Evolutionary conservation across 1,284 basidiomycete genomes (phyloP), one percentile per base, ranked within the genome.

Genomic region (Volvariella surrecta): DNA sequence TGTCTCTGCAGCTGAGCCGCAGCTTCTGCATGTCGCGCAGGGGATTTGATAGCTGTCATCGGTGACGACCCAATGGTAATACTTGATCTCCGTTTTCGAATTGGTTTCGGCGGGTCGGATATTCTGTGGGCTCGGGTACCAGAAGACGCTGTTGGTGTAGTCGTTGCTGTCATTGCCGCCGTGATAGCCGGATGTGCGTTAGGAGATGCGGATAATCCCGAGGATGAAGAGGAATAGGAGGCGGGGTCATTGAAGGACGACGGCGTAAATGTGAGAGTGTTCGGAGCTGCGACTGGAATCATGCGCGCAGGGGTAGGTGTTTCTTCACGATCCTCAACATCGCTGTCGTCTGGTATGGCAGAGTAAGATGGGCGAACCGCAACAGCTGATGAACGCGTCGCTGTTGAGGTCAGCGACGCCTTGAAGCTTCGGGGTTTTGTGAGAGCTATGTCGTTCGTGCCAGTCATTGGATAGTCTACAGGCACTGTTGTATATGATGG

Each of bases 21-120:
- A 21, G 61, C 60, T 21, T 63, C 62, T 1, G 69, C 74, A 8
- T 59, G 68, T 22, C 71, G 63, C 4, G 60, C 49, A 2, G 76
- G 71, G 0, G 75, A 76, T 41, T 73, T 74, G 49, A 79, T 73
- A 17, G 60, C 54, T 34, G 62, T 64, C 55, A 75, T 68, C 2
- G 74, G 70, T 8, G 63, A 70, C 3, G 62, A 58, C 3, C 54
- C 63, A 28, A 72, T 46, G 2, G 71, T 76, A 18, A 79, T 52
- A 45, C 75, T 78, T n/a, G 73, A 76, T 37, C 74, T 68, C 32
- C 76, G 72, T 43, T 63, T 68, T 32, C 77, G 68, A 11, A 30
- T 35, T 20, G 18, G 18, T 16, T 8, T 16, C 34, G 34, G 45
- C 52, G 60, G 11, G 59, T 58, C 41, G 52, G 49, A 19, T 16